A percentile compares a stretch with the other conserved stretches of the same genome.
Evolutionary conservation across 768 basidiomycete genomes (phyloP).

Genomic region (Psilocybe tampanensis): DNA sequence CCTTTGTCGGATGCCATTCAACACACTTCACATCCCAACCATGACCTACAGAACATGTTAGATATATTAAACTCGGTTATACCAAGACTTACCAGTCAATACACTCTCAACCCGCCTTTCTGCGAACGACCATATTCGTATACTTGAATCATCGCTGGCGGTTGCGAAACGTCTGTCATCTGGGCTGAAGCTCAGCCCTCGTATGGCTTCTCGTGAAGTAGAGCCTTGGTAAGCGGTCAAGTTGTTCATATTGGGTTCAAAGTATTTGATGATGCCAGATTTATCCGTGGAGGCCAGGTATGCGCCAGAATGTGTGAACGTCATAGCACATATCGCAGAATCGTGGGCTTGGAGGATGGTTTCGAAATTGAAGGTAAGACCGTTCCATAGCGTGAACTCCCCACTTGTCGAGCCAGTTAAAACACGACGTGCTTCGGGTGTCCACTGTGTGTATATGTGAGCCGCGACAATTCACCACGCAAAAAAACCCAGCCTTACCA

Average conservation of each 20-base stretch:
- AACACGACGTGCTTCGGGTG: slow-evolving; percentile 91
- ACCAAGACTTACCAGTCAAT: slow-evolving; percentile 64
- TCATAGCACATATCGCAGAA: slow-evolving; percentile 85
- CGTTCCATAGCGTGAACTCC: slow-evolving; percentile 99
- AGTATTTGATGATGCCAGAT: slow-evolving; percentile 95
- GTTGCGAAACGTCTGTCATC: slow-evolving; percentile 92
- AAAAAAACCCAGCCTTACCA: slow-evolving; percentile 55
- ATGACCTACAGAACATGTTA: slow-evolving; percentile 66
- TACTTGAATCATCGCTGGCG: slow-evolving; percentile 92
- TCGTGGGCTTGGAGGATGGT: slow-evolving; percentile 99
- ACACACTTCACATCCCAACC: slow-evolving; percentile 99
- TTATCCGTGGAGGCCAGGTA: slow-evolving; percentile 95
- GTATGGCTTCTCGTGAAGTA: slow-evolving; percentile 82
- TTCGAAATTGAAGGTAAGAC: slow-evolving; percentile 98
- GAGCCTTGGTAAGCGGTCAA: slow-evolving; percentile 93
- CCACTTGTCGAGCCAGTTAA: slow-evolving; percentile 96
- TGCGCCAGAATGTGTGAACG: slow-evolving; percentile 91
- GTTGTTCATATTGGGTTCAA: slow-evolving; percentile 99
- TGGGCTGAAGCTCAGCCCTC: slow-evolving; percentile 90
- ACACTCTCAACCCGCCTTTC: slow-evolving; percentile 88
- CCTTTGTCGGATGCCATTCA: slow-evolving; percentile 98
- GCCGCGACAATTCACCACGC: neutral
- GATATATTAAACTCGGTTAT: neutral
- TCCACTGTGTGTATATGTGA: slow-evolving; percentile 68
- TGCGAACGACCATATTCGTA: slow-evolving; percentile 95